These are phyloP conservation scores for Orbilia brochopaga DNA, from an alignment of 2,329 filamentous ascomycete species.

Conservation along the genomic window DNA sequence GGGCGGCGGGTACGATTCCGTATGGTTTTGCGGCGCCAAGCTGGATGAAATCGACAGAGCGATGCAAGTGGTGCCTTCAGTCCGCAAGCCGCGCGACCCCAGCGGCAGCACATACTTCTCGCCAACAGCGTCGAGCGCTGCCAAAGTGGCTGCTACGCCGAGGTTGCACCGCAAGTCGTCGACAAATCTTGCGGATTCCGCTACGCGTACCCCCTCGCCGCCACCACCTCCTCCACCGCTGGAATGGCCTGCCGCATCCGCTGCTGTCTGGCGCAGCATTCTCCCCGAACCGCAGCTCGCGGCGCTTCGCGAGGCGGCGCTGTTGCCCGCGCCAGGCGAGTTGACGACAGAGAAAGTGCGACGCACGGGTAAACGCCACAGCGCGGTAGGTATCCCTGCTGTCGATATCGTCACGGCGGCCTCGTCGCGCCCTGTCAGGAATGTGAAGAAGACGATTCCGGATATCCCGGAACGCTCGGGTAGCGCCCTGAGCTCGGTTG, in stretches of 20 bases:
- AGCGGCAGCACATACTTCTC: conserved; percentile 69
- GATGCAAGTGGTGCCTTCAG: conserved; percentile 20
- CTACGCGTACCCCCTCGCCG: conserved; percentile 57
- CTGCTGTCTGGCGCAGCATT: conserved; percentile 47
- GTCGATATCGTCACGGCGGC: conserved; percentile 53
- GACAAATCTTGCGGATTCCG: conserved; percentile 63
- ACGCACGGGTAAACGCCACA: conserved; percentile 71
- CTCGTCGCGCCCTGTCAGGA: conserved; percentile 28
- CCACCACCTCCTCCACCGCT: conserved; percentile 51
- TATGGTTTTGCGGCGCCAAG: conserved; percentile 72
- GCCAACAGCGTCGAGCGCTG: conserved; percentile 84
- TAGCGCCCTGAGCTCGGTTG: conserved; percentile 41
- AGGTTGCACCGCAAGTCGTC: conserved; percentile 67
- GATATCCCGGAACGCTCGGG: conserved; percentile 39
- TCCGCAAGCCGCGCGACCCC: conserved; percentile 23
- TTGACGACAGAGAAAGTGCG: conserved; percentile 72
- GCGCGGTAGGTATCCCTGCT: conserved; percentile 60
- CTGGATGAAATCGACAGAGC: conserved; percentile 63
- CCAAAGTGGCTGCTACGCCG: conserved; percentile 74
- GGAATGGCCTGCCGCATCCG: conserved; percentile 50
- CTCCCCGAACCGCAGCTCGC: conserved; percentile 54
- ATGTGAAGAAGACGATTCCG: conserved; percentile 40
- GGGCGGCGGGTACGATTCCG: conserved; percentile 66
- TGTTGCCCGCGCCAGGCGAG: conserved; percentile 55
- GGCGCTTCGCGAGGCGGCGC: conserved; percentile 58